phyloP scores from a whole-genome alignment of 768 basidiomycete genomes.

The Mycena polygramma region DNA sequence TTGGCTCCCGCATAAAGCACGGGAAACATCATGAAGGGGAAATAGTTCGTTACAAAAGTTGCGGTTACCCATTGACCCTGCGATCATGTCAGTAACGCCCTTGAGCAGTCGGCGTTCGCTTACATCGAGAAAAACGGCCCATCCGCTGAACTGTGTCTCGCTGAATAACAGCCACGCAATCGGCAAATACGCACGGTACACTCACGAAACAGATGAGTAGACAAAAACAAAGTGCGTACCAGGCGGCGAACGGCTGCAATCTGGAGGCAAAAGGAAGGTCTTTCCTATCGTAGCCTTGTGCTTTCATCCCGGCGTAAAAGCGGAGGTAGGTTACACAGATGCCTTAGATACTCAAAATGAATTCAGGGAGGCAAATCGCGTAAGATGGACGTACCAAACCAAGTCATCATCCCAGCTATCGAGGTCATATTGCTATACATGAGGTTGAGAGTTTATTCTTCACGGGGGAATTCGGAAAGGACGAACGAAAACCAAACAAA shows the following conservation, averaged over 20 bases:
- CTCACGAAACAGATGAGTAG: constrained; percentile 75
- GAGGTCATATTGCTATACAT: constrained; percentile 70
- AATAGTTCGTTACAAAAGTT: constrained; percentile 86
- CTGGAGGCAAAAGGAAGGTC: constrained; percentile 77
- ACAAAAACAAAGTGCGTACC: constrained; percentile 60
- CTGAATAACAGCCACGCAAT: background rate
- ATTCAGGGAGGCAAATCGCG: background rate
- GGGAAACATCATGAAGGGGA: constrained; percentile 79
- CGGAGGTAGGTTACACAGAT: constrained; percentile 84
- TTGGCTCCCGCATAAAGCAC: constrained; percentile 75
- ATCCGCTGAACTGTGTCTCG: constrained; percentile 56
- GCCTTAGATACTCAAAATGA: constrained; percentile 37
- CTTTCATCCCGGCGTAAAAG: constrained; percentile 86
- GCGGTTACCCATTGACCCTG: constrained; percentile 61
- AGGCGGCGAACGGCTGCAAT: constrained; percentile 83
- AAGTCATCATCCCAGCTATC: constrained; percentile 76
- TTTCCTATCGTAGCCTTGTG: constrained; percentile 80
- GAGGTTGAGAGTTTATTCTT: too few relatives aligned
- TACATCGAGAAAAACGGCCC: constrained; percentile 54
- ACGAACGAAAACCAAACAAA: constrained; percentile 76
- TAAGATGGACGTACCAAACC: constrained; percentile 64
- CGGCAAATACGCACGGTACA: constrained; percentile 49
- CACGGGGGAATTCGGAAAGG: too few relatives aligned
- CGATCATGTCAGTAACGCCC: background rate
- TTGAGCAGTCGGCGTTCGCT: background rate